Evolutionary conservation across 1,284 basidiomycete species (phyloP).

Genomic region (Erythrobasidium hasegawianum): DNA sequence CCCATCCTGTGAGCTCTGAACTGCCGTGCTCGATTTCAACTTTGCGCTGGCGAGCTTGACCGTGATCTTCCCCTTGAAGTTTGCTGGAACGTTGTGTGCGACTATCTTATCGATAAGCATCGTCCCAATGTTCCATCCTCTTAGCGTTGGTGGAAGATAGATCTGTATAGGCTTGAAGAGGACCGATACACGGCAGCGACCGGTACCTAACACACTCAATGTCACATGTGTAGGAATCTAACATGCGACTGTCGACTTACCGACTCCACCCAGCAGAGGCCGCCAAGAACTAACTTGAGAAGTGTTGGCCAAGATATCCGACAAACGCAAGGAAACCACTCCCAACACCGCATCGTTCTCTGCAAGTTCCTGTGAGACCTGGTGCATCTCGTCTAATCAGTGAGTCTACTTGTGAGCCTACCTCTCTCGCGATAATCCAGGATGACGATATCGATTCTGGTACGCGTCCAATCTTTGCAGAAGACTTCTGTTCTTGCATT

Average conservation of each 20-base stretch:
- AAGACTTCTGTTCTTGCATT: slow-evolving; percentile 36
- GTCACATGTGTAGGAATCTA: background rate
- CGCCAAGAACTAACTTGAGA: slow-evolving; percentile 35
- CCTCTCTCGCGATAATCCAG: slow-evolving; percentile 40
- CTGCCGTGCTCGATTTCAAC: background rate
- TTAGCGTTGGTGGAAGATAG: slow-evolving; percentile 5
- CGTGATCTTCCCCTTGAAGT: slow-evolving; percentile 6
- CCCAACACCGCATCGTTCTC: slow-evolving; percentile 37
- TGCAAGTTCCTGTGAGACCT: no score
- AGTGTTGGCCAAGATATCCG: slow-evolving; percentile 25
- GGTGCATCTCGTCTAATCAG: no score
- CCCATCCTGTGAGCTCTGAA: background rate
- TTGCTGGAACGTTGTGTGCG: background rate
- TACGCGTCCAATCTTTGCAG: slow-evolving; percentile 37
- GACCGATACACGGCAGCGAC: slow-evolving; percentile 37
- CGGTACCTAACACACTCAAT: slow-evolving; percentile 21
- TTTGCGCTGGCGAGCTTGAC: slow-evolving; percentile 3
- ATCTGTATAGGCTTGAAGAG: slow-evolving; percentile 38
- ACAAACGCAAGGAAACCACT: slow-evolving; percentile 33
- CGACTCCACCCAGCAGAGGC: slow-evolving; percentile 25
- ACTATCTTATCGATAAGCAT: slow-evolving; percentile 13
- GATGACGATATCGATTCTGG: slow-evolving; percentile 34
- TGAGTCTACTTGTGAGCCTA: background rate
- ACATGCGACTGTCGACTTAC: background rate
- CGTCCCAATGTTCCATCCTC: slow-evolving; percentile 25